phyloP scores from a whole-genome alignment of 2,329 filamentous ascomycete genomes.

The Penicillium sp. region DNA sequence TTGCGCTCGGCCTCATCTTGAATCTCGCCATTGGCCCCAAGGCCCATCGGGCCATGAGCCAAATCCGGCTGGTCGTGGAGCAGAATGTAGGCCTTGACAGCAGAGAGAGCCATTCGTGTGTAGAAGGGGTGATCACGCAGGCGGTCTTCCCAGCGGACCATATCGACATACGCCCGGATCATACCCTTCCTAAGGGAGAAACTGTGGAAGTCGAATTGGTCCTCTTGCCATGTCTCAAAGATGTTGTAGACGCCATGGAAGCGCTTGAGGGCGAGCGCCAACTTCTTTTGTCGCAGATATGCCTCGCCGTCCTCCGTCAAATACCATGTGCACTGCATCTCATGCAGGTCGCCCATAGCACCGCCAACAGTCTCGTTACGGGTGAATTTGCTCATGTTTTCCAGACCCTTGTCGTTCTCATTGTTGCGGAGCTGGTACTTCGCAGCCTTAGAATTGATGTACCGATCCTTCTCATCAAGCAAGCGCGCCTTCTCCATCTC shows the following conservation, averaged over 20 bases:
- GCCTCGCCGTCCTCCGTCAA: conserved; percentile 93
- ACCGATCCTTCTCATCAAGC: conserved; percentile 86
- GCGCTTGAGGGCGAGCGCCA: conserved; percentile 86
- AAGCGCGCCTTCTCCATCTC: conserved; percentile 85
- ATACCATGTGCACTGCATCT: conserved; percentile 99
- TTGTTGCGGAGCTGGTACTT: conserved; percentile 96
- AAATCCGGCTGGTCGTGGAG: conserved; percentile 75
- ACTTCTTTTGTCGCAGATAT: conserved; percentile 78
- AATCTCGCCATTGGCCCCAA: conserved; percentile 59
- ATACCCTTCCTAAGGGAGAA: conserved; percentile 97
- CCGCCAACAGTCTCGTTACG: conserved; percentile 86
- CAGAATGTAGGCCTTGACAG: conserved; percentile 77
- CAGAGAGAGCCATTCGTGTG: conserved; percentile 77
- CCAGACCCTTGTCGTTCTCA: conserved; percentile 80
- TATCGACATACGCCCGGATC: conserved; percentile 90
- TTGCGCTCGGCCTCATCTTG: conserved; percentile 69
- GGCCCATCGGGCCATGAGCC: conserved; percentile 62
- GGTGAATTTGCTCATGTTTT: conserved; percentile 92
- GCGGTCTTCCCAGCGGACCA: conserved; percentile 94
- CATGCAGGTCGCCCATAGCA: conserved; percentile 84
- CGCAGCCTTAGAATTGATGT: conserved; percentile 97
- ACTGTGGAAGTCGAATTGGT: conserved; percentile 98
- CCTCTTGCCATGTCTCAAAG: conserved; percentile 96
- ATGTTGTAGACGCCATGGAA: conserved; percentile 88
- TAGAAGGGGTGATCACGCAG: conserved; percentile 93